A percentile compares a stretch with the other conserved stretches of the same genome.
These are phyloP conservation scores for Udeniomyces megalosporus DNA, from an alignment of 768 basidiomycete species.

Conservation along the genomic window DNA sequence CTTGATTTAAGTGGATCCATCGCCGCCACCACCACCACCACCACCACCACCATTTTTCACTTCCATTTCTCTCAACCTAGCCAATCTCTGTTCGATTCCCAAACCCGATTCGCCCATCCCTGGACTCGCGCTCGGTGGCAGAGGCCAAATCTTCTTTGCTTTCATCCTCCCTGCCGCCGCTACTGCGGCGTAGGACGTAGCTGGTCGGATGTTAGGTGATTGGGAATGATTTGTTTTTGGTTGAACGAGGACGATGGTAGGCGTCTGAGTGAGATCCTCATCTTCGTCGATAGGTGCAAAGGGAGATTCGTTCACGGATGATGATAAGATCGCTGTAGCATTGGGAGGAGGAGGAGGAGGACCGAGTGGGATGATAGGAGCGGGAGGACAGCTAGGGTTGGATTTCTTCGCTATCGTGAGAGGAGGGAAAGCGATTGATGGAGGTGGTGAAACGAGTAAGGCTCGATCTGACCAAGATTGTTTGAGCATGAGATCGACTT, in stretches of 20 bases:
- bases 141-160: not conserved
- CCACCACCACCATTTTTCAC: not conserved
- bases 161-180: not conserved
- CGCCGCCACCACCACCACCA: not conserved
- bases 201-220: no score
- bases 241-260: no score
- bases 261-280: no score
- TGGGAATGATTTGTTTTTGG: no score
- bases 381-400: no score
- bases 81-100: slow-evolving; percentile 4
- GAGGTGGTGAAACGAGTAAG: not conserved
- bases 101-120: not conserved
- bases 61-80: not conserved
- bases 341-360: no score
- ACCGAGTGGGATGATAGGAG: no score
- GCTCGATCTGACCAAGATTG: not conserved
- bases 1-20: no score
- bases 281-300: no score
- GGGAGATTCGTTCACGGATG: not conserved
- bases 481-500: not conserved
- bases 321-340: no score
- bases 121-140: not conserved
- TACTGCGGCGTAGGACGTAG: not conserved
- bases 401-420: no score
- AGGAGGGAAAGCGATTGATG: not conserved